Evolutionary conservation across 2,329 filamentous ascomycete genomes (phyloP).

Genomic region (Trichoderma cornu-damae): DNA sequence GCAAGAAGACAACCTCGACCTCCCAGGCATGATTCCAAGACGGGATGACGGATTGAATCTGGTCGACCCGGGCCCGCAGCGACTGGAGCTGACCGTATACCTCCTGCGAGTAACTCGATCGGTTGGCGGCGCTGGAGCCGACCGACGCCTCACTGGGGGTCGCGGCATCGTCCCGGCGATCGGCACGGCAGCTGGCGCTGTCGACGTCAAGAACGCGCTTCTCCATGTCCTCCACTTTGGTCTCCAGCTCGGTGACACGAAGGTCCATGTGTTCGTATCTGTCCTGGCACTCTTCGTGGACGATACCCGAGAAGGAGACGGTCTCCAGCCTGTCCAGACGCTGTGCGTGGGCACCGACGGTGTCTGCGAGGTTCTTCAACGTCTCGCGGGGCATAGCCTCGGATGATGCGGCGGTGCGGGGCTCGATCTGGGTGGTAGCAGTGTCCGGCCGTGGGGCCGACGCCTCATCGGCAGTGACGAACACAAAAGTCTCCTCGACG

Average conservation of each 20-base stretch:
- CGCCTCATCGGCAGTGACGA: conserved; percentile 21
- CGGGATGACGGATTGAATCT: conserved; percentile 59
- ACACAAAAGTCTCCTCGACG: conserved; percentile 26
- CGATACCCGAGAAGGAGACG: conserved; percentile 59
- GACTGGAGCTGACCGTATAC: conserved; percentile 47
- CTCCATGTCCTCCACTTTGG: conserved; percentile 55
- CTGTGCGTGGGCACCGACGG: conserved; percentile 56
- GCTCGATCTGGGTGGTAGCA: conserved; percentile 29
- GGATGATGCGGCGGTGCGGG: conserved; percentile 21
- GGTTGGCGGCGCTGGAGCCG: conserved; percentile 39
- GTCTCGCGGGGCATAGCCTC: conserved; percentile 31
- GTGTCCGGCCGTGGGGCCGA: conserved; percentile 22
- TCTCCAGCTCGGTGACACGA: conserved; percentile 64
- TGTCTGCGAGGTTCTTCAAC: conserved; percentile 45
- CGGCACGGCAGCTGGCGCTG: conserved; percentile 37
- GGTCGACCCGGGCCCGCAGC: conserved; percentile 46
- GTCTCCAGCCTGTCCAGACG: conserved; percentile 66
- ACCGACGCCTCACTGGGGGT: conserved; percentile 44
- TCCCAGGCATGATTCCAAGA: conserved; percentile 62
- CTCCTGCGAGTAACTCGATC: conserved; percentile 40
- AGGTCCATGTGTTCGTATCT: conserved; percentile 62
- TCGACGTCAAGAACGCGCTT: conserved; percentile 46
- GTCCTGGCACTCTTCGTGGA: conserved; percentile 65
- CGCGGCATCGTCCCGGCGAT: conserved; percentile 40
- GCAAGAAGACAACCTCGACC: conserved; percentile 69